These are phyloP conservation scores for Beauveria varroae DNA, from an alignment of 2,329 filamentous ascomycete genomes.

Conservation along the genomic window DNA sequence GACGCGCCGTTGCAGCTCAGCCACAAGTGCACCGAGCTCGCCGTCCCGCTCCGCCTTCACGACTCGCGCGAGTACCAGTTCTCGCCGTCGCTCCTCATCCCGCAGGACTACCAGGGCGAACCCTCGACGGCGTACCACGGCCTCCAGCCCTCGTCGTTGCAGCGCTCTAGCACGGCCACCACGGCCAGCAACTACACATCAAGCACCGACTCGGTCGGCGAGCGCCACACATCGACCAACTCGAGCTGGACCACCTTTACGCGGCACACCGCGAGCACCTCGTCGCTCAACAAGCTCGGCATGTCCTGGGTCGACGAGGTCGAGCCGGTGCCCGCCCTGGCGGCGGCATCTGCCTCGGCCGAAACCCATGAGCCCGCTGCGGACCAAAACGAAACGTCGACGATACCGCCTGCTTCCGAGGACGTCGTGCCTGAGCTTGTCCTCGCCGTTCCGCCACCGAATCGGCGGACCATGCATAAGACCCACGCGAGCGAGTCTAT, in stretches of 20 bases:
- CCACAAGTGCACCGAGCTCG: slow-evolving; percentile 33
- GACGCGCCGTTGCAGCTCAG: slow-evolving; percentile 29
- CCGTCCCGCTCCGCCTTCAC: slow-evolving; percentile 47
- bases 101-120: slow-evolving; percentile 50
- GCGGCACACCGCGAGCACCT: slow-evolving; percentile 46
- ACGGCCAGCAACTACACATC: slow-evolving; percentile 39
- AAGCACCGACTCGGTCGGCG: slow-evolving; percentile 38
- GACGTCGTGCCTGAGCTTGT: slow-evolving; percentile 29
- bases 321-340: slow-evolving; percentile 21
- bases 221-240: slow-evolving; percentile 45
- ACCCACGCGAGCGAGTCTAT: slow-evolving; percentile 31
- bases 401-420: slow-evolving; percentile 18
- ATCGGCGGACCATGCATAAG: slow-evolving; percentile 24
- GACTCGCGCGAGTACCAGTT: slow-evolving; percentile 53
- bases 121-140: slow-evolving; percentile 13
- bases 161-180: slow-evolving; percentile 49
- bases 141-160: slow-evolving; percentile 23
- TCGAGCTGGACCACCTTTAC: slow-evolving; percentile 48
- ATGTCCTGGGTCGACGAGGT: slow-evolving; percentile 23
- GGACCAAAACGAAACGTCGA: slow-evolving; percentile 17
- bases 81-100: slow-evolving; percentile 56
- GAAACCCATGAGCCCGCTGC: not conserved
- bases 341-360: not conserved
- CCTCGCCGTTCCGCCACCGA: slow-evolving; percentile 19
- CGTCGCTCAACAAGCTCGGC: slow-evolving; percentile 32